A percentile compares a stretch with the other conserved stretches of the same genome.
phyloP scores from a whole-genome alignment of 768 basidiomycete species.

The Lyophyllum shimeji region DNA sequence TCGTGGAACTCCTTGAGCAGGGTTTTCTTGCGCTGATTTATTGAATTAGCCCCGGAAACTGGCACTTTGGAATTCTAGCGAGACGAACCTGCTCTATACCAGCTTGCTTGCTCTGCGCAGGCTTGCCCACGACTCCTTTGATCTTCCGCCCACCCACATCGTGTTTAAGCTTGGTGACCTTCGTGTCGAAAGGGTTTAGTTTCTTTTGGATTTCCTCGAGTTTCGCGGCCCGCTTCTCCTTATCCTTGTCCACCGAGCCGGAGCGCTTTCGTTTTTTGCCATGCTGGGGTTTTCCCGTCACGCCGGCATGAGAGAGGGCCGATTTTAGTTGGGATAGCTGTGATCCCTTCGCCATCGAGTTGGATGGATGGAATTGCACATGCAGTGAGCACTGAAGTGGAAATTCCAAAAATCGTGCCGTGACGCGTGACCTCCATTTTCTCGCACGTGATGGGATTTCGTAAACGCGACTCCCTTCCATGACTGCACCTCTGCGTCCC shows the following conservation, averaged over 20 bases:
- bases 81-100: slow-evolving; percentile 81
- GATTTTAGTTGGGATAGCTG: slow-evolving; percentile 91
- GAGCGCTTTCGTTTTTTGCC: slow-evolving; percentile 72
- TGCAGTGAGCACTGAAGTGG: neutral
- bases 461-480: neutral
- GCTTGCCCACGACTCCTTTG: slow-evolving; percentile 80
- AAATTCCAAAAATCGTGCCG: slow-evolving; percentile 12
- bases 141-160: slow-evolving; percentile 88
- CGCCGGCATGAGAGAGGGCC: slow-evolving; percentile 76
- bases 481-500: no score
- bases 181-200: slow-evolving; percentile 93
- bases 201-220: slow-evolving; percentile 81
- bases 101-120: slow-evolving; percentile 86
- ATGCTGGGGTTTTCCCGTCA: slow-evolving; percentile 57
- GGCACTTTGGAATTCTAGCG: neutral
- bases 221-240: slow-evolving; percentile 76
- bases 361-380: neutral
- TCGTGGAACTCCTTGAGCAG: slow-evolving; percentile 87
- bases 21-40: slow-evolving; percentile 74
- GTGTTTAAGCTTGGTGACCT: slow-evolving; percentile 90
- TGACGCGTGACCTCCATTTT: slow-evolving; percentile 6
- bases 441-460: neutral
- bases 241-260: slow-evolving; percentile 66
- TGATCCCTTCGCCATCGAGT: slow-evolving; percentile 74
- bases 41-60: slow-evolving; percentile 9